Percentiles rank a stretch among this genome's conserved stretches.
Evolutionary conservation across 1,284 basidiomycete genomes (phyloP).

Genomic region (Heterobasidion parviporum): DNA sequence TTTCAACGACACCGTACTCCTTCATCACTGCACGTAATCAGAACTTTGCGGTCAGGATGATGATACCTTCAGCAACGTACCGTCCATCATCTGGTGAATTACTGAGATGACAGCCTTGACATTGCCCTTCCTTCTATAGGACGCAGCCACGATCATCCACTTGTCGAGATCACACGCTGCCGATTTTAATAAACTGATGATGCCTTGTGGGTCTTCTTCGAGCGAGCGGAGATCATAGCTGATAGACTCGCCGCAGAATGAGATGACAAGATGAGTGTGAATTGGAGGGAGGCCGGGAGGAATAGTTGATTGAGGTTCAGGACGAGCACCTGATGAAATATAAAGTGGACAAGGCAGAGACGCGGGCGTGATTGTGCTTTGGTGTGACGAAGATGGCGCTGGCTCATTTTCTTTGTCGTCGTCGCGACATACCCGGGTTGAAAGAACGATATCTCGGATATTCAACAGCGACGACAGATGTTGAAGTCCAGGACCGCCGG

Average conservation of each 20-base stretch:
- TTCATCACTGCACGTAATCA: slow-evolving; percentile 28
- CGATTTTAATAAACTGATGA: slow-evolving; percentile 35
- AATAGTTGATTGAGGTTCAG: not conserved
- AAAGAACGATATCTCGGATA: not conserved
- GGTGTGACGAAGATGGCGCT: not conserved
- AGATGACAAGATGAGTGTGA: slow-evolving; percentile 14
- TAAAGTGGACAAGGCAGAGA: not conserved
- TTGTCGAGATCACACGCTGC: slow-evolving; percentile 29
- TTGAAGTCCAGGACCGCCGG: not conserved
- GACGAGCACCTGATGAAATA: not conserved
- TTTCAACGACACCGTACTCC: slow-evolving; percentile 24
- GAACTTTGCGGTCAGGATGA: not conserved
- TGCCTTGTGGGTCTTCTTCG: slow-evolving; percentile 31
- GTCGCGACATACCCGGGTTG: not conserved
- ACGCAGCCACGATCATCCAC: slow-evolving; percentile 47
- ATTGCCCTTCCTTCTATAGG: slow-evolving; percentile 42
- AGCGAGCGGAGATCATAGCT: slow-evolving; percentile 33
- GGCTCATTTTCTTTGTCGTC: not conserved
- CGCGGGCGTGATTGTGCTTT: not conserved
- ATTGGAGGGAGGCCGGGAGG: slow-evolving; percentile 6
- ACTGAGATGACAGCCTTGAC: slow-evolving; percentile 35
- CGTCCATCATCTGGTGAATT: slow-evolving; percentile 37
- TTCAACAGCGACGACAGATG: not conserved
- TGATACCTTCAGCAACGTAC: slow-evolving; percentile 19
- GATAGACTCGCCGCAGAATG: slow-evolving; percentile 30